These are phyloP conservation scores for Erythrobasidium hasegawianum DNA, from an alignment of 1,284 basidiomycete genomes.

Conservation along the genomic window DNA sequence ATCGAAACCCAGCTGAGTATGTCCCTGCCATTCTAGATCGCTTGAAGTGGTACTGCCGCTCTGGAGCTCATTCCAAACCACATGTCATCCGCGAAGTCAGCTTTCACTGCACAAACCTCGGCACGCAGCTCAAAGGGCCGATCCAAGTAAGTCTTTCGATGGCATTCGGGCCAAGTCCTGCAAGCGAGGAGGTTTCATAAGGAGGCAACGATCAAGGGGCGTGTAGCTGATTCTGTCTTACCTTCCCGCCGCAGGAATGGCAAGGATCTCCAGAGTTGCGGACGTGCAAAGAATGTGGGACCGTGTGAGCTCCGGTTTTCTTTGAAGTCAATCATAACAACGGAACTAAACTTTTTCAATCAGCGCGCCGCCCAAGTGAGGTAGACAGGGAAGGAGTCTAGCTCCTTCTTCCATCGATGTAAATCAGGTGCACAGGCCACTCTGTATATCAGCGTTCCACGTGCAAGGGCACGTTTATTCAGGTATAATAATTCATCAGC, in stretches of 20 bases:
- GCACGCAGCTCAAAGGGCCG: slow-evolving; percentile 86
- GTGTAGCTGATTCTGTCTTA: neutral
- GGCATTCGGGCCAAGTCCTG: too few relatives aligned
- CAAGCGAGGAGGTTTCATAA: too few relatives aligned
- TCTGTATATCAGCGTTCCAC: too few relatives aligned
- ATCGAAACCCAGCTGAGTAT: neutral
- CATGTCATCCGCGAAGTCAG: slow-evolving; percentile 79
- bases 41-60: slow-evolving; percentile 89
- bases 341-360: too few relatives aligned
- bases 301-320: slow-evolving; percentile 4
- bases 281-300: slow-evolving; percentile 31
- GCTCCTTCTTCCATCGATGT: too few relatives aligned
- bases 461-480: too few relatives aligned
- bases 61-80: slow-evolving; percentile 62
- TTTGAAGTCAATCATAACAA: neutral
- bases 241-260: slow-evolving; percentile 15
- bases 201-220: too few relatives aligned
- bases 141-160: slow-evolving; percentile 65
- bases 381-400: too few relatives aligned
- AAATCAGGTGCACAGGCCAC: too few relatives aligned
- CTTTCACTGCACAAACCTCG: slow-evolving; percentile 87
- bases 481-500: too few relatives aligned
- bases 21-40: slow-evolving; percentile 60
- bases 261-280: slow-evolving; percentile 26
- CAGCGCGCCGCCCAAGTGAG: too few relatives aligned